Base-by-base conservation (phyloP, 345 rosid species). In the Diplotaxis tenuifolia region DNA sequence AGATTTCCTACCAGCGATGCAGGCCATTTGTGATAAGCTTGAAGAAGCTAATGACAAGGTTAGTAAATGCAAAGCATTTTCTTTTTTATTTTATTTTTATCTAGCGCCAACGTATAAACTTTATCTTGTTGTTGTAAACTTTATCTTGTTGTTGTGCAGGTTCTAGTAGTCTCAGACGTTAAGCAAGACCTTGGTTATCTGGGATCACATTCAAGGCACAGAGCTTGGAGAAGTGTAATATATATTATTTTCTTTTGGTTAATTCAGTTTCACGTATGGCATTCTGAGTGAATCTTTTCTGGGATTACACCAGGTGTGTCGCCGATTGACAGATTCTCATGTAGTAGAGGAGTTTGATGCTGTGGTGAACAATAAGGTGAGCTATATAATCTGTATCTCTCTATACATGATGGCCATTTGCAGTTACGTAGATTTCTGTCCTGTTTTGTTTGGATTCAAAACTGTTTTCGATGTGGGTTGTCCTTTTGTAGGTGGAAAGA, bases 1-100 rank as follows among this genome's bases (percentile, higher is more conserved):
- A 81, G 99, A 95, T 84, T 88, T 78, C 82, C 70, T 84, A 65
- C 96, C 97, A 4, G 92, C 96, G 36, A 88, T 92, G 96, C 80
- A 77, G 83, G 93, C 89, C 34, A 70, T 90, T 34, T 92, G 94
- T 80, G 87, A 90, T 80, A 87, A 81, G 71, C 97, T 95, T 72
- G 90, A 88, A 77, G 85, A 83, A 65, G 91, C 89, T 27, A 86
- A 85, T 53, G 92, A 85, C 53, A 90, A 87, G 92, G 97, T 95
- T 50, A 73, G 74, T 62, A 60, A 73, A n/a, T 80, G 23, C 63
- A 4, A 11, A 75, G n/a, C n/a, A n/a, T 64, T 9, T 3, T 19
- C n/a, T 74, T 31, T 2, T 59, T 22, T 3, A 7, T 71, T 22
- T 25, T 14, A 12, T 40, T 61, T 65, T 54, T 3, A 27, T n/a